A percentile compares a stretch with the other conserved stretches of the same genome.
phyloP scores from a whole-genome alignment of 2,329 filamentous ascomycete genomes.

The Penicillium oxalicum region DNA sequence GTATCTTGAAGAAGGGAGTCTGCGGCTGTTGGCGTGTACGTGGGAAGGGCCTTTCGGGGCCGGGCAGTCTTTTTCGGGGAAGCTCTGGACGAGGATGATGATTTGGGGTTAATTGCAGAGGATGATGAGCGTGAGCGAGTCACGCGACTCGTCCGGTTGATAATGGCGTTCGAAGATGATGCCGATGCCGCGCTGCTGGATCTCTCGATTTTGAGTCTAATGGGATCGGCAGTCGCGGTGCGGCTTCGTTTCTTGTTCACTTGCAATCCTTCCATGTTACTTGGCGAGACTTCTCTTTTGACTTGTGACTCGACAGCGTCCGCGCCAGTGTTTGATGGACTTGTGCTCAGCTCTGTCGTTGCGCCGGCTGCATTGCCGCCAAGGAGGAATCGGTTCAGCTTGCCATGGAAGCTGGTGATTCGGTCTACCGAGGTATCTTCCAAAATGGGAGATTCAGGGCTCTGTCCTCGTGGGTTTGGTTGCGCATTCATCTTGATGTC shows the following conservation, averaged over 20 bases:
- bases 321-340: slow-evolving; percentile 1
- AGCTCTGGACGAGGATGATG: slow-evolving; percentile 7
- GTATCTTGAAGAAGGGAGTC: slow-evolving; percentile 41
- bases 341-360: slow-evolving; percentile 2
- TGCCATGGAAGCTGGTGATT: slow-evolving; percentile 32
- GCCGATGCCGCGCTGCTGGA: background rate
- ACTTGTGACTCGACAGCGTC: background rate
- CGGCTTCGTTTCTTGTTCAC: background rate
- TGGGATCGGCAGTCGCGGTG: slow-evolving; percentile 7
- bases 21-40: slow-evolving; percentile 16
- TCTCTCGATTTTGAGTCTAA: slow-evolving; percentile 7
- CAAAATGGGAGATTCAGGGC: background rate
- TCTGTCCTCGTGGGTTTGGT: background rate
- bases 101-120: slow-evolving; percentile 1
- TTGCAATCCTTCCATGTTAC: background rate
- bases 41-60: slow-evolving; percentile 5
- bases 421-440: slow-evolving; percentile 30
- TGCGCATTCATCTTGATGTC: background rate
- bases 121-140: slow-evolving; percentile 17
- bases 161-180: background rate
- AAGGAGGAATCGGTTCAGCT: slow-evolving; percentile 29
- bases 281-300: background rate
- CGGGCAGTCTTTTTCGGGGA: slow-evolving; percentile 6
- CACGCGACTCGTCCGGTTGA: slow-evolving; percentile 2
- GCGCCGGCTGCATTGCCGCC: background rate